Evolutionary conservation across 331 rosid species (phyloP).

Genomic region (Malus hybrid): DNA sequence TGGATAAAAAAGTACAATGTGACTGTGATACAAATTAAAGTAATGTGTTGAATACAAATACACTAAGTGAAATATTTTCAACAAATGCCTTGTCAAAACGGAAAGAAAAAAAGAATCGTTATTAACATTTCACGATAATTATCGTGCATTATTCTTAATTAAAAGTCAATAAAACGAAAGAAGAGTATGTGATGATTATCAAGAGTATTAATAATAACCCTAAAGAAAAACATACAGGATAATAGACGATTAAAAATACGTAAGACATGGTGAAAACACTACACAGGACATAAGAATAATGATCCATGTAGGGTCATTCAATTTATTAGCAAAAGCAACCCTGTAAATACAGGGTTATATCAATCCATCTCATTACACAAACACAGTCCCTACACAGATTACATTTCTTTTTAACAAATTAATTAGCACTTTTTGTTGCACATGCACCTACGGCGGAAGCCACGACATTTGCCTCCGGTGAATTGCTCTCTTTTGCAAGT

Average conservation of each 20-base stretch:
- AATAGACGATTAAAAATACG: neutral
- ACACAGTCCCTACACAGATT: neutral
- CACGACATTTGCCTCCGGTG: slow-evolving; percentile 19
- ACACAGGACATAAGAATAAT: neutral
- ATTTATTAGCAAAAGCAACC: neutral
- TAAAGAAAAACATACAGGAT: neutral
- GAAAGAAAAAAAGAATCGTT: too few relatives aligned
- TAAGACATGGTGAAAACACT: neutral
- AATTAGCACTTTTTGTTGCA: slow-evolving; percentile 14
- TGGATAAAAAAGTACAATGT: too few relatives aligned
- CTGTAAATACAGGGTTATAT: neutral
- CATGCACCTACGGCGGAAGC: slow-evolving; percentile 28
- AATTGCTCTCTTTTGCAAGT: slow-evolving; percentile 26
- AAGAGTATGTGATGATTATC: neutral
- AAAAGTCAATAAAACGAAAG: neutral
- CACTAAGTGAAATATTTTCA: too few relatives aligned
- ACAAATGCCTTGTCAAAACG: too few relatives aligned
- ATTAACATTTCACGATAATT: too few relatives aligned
- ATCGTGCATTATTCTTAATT: too few relatives aligned
- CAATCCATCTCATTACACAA: neutral
- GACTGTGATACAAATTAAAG: too few relatives aligned
- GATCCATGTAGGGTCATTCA: neutral
- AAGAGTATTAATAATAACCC: neutral
- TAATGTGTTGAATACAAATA: too few relatives aligned
- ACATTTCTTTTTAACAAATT: neutral